phyloP scores from a whole-genome alignment of 768 basidiomycete genomes.

The Tulasnella sp. region DNA sequence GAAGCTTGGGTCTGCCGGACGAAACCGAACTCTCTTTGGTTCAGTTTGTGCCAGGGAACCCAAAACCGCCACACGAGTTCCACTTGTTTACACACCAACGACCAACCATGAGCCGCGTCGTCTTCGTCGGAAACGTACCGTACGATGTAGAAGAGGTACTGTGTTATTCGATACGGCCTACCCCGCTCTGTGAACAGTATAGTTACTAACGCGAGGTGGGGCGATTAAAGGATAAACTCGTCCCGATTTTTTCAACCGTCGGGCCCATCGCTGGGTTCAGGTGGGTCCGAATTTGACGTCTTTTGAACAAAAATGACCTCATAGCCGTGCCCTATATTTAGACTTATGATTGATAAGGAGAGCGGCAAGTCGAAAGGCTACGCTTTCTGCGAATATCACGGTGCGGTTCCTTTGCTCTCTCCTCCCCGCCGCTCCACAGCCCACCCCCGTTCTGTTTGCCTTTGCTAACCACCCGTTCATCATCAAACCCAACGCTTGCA shows the following conservation, averaged over 20 bases:
- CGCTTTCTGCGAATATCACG: slow-evolving; percentile 89
- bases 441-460: too few relatives aligned
- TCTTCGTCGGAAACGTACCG: slow-evolving; percentile 39
- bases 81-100: too few relatives aligned
- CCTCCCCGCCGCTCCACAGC: too few relatives aligned
- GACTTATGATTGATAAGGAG: slow-evolving; percentile 83
- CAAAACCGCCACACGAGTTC: not conserved
- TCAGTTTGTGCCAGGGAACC: not conserved
- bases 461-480: too few relatives aligned
- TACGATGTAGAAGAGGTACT: slow-evolving; percentile 78
- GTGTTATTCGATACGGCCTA: too few relatives aligned
- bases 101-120: slow-evolving; percentile 25
- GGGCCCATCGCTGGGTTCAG: slow-evolving; percentile 87
- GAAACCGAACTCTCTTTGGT: not conserved
- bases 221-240: slow-evolving; percentile 70
- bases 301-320: not conserved
- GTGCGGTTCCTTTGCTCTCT: slow-evolving; percentile 49
- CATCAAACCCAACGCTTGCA: slow-evolving; percentile 23
- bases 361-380: slow-evolving; percentile 95
- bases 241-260: slow-evolving; percentile 83
- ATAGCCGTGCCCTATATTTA: slow-evolving; percentile 34
- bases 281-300: slow-evolving; percentile 37
- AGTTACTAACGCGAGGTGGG: too few relatives aligned
- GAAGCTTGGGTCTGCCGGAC: too few relatives aligned
- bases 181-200: too few relatives aligned